phyloP scores from a whole-genome alignment of 2,329 filamentous ascomycete species.

The Fusarium acutatum region DNA sequence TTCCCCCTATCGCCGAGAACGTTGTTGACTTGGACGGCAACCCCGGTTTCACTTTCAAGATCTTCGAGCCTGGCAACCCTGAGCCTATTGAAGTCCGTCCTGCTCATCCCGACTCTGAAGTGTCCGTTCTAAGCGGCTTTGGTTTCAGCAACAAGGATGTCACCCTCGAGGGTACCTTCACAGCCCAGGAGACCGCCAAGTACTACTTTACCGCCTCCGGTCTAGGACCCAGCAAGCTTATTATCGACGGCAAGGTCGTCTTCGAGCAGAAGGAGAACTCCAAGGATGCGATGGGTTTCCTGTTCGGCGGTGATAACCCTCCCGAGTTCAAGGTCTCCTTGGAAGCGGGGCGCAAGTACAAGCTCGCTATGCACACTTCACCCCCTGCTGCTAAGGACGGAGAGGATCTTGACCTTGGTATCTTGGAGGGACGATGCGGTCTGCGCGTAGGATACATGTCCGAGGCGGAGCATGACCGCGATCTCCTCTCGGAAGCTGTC shows the following conservation, averaged over 20 bases:
- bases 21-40: conserved; percentile 45
- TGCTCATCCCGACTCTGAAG: conserved; percentile 39
- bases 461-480: conserved; percentile 46
- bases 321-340: conserved; percentile 44
- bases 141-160: conserved; percentile 40
- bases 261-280: conserved; percentile 45
- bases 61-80: conserved; percentile 41
- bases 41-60: conserved; percentile 44
- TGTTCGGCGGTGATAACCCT: conserved; percentile 44
- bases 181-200: conserved; percentile 40
- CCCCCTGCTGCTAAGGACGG: conserved; percentile 38
- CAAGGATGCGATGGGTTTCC: conserved; percentile 47
- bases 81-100: conserved; percentile 38
- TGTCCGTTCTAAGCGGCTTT: conserved; percentile 34
- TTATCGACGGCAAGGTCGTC: conserved; percentile 44
- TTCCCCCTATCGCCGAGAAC: conserved; percentile 38
- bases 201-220: conserved; percentile 47
- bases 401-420: conserved; percentile 44
- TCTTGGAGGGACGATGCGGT: conserved; percentile 46
- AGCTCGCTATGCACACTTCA: conserved; percentile 42
- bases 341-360: conserved; percentile 44
- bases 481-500: conserved; percentile 59
- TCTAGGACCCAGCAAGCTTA: conserved; percentile 43
- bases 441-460: conserved; percentile 46
- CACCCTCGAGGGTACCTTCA: conserved; percentile 45